A percentile compares a stretch with the other conserved stretches of the same genome.
Evolutionary conservation across 257 asterid genomes (phyloP).

Genomic region (Solanum tarapatanum): DNA sequence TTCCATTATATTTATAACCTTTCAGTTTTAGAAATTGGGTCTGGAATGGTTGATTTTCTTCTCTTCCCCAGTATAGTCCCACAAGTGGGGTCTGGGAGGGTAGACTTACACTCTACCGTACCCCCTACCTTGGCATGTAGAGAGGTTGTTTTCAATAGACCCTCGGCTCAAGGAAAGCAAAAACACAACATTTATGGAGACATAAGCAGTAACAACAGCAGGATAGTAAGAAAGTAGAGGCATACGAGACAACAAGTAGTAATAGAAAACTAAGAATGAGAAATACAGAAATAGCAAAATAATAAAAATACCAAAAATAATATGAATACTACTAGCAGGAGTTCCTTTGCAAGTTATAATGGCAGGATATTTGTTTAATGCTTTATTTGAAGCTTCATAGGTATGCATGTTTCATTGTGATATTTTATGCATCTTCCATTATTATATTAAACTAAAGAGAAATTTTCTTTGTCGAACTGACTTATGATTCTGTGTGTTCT

Average conservation of each 20-base stretch:
- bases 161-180: background rate
- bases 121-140: background rate
- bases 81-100: background rate
- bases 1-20: background rate
- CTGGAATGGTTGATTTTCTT: background rate
- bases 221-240: background rate
- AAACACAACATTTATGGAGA: background rate
- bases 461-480: background rate
- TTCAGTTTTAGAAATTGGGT: background rate
- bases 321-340: background rate
- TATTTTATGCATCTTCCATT: background rate
- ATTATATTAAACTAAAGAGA: background rate
- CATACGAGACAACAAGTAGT: background rate
- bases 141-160: background rate
- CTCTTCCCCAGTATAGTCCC: background rate
- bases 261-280: background rate
- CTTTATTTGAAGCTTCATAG: background rate
- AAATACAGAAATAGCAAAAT: background rate
- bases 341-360: background rate
- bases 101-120: background rate
- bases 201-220: background rate
- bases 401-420: background rate
- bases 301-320: background rate
- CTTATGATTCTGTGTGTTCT: background rate
- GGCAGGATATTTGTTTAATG: background rate